Conservation (phyloP, 1,284 basidiomycete genomes). For the Schizopora paradoxa region DNA sequence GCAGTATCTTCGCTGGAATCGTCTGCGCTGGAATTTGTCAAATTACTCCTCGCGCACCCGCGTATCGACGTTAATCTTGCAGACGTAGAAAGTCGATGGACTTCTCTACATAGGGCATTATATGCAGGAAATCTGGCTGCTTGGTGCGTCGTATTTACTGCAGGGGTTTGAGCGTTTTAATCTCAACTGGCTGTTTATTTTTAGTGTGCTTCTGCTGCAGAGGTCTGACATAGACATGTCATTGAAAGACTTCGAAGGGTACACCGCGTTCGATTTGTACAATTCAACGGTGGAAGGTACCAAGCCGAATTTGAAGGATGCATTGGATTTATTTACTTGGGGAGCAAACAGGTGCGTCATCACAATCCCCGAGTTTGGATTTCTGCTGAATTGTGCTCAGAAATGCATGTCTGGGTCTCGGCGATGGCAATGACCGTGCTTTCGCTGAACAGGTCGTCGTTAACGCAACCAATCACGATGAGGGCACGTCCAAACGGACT, state of each 20-base stretch:
- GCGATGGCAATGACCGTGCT: constrained; percentile 74
- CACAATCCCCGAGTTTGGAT: constrained; percentile 11
- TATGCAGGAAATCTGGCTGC: constrained; percentile 83
- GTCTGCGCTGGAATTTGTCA: constrained; percentile 74
- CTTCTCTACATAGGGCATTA: constrained; percentile 86
- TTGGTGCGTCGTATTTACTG: constrained; percentile 42
- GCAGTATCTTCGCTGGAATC: constrained; percentile 58
- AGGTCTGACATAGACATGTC: constrained; percentile 69
- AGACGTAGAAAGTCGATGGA: constrained; percentile 88
- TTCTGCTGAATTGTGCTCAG: constrained; percentile 32
- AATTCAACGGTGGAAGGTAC: constrained; percentile 82
- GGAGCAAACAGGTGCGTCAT: constrained; percentile 72
- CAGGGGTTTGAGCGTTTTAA: constrained; percentile 1
- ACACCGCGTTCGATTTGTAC: constrained; percentile 92
- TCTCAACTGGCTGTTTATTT: constrained; percentile 11
- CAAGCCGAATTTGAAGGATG: constrained; percentile 43
- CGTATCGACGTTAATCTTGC: constrained; percentile 75
- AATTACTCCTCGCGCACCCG: constrained; percentile 76
- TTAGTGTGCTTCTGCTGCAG: constrained; percentile 68
- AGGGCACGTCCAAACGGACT: constrained; percentile 8
- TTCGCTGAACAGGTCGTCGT: constrained; percentile 78
- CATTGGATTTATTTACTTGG: constrained; percentile 82
- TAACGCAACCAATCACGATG: constrained; percentile 19
- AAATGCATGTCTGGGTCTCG: constrained; percentile 82
- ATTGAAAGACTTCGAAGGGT: constrained; percentile 85